These are phyloP conservation scores for Solanum tarapatanum DNA, from an alignment of 257 asterid species.

Conservation along the genomic window DNA sequence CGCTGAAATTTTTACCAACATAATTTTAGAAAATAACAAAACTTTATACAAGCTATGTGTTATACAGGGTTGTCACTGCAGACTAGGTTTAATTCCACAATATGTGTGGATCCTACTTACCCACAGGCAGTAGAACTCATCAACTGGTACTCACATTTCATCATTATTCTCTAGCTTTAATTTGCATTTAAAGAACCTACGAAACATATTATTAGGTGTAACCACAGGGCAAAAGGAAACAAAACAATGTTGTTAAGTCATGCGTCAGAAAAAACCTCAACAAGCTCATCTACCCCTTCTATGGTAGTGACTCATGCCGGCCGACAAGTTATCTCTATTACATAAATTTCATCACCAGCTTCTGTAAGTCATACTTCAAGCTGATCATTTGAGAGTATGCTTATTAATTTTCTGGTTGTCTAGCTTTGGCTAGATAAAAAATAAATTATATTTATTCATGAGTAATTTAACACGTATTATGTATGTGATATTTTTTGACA, in stretches of 20 bases:
- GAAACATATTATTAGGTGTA: no score
- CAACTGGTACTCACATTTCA: background rate
- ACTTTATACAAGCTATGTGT: background rate
- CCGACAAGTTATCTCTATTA: no score
- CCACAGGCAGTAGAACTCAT: background rate
- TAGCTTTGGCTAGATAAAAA: no score
- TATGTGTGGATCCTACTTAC: no score
- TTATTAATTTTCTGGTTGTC: no score
- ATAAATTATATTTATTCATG: no score
- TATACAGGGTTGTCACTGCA: background rate
- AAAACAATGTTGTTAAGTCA: background rate
- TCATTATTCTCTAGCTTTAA: background rate
- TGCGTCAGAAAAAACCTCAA: background rate
- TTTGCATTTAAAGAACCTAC: background rate
- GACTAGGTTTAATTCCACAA: no score
- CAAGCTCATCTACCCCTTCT: background rate
- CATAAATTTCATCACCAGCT: background rate
- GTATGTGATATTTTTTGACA: background rate
- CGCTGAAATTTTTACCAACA: no score
- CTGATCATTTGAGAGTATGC: background rate
- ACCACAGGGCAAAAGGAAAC: background rate
- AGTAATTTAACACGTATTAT: background rate
- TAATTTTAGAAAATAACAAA: no score
- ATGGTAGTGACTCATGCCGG: rapidly evolving
- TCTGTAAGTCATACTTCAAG: background rate